Evolutionary conservation across 2,329 filamentous ascomycete genomes (phyloP).

Genomic region (Ploettnerulaceae sp.): DNA sequence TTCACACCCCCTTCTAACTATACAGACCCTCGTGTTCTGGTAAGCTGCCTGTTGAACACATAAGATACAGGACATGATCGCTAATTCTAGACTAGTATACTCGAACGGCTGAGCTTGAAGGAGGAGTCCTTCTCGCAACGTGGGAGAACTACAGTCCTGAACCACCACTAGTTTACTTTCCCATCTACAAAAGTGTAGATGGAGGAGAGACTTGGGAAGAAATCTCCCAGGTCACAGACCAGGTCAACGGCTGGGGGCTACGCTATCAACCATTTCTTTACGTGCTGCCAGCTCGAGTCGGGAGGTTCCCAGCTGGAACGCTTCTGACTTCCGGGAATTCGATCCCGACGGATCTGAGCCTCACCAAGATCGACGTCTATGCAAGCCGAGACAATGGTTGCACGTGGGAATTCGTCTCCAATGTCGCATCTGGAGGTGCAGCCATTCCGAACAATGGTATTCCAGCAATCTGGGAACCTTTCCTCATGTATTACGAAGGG

Average conservation of each 20-base stretch:
- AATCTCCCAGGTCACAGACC: conserved; percentile 58
- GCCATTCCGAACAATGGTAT: conserved; percentile 54
- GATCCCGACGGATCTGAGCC: conserved; percentile 47
- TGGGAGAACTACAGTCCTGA: conserved; percentile 55
- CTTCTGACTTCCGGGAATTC: conserved; percentile 49
- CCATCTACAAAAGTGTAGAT: conserved; percentile 49
- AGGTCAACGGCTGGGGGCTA: conserved; percentile 59
- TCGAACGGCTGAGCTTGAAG: conserved; percentile 34
- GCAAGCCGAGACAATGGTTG: conserved; percentile 54
- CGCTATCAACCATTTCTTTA: conserved; percentile 68
- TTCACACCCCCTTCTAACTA: conserved; percentile 30
- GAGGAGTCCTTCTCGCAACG: conserved; percentile 45
- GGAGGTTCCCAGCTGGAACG: conserved; percentile 55
- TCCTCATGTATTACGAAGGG: conserved; percentile 53
- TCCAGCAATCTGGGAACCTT: conserved; percentile 70
- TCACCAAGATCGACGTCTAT: conserved; percentile 66
- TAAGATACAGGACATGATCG: too few relatives aligned
- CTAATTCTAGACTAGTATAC: conserved; percentile 26
- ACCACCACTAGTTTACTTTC: conserved; percentile 47
- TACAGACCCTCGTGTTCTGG: conserved; percentile 28
- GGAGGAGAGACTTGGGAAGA: conserved; percentile 57
- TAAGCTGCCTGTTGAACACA: neutral
- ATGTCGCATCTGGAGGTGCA: conserved; percentile 58
- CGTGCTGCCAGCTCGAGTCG: conserved; percentile 53
- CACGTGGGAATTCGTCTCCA: conserved; percentile 63